These are phyloP conservation scores for Kazachstania sp. DNA, from an alignment of 1,139 yeast genomes.

Conservation along the genomic window DNA sequence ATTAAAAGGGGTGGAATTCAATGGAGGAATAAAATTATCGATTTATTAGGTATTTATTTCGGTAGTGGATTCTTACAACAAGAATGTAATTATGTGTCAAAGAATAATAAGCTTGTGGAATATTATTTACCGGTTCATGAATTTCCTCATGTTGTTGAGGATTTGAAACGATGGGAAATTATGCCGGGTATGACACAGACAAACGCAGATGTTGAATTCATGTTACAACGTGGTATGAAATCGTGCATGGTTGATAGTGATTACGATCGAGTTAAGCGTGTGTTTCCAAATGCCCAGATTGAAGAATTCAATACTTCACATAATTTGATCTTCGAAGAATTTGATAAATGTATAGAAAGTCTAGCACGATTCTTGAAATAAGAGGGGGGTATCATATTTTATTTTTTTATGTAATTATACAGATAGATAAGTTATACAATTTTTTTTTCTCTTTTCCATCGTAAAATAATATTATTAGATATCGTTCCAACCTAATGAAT, in stretches of 20 bases:
- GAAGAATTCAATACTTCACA: slow-evolving; percentile 24
- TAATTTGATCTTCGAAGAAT: slow-evolving; percentile 21
- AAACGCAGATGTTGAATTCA: slow-evolving; percentile 10
- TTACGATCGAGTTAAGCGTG: slow-evolving; percentile 11
- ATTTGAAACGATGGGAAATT: slow-evolving; percentile 22
- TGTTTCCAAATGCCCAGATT: slow-evolving; percentile 17
- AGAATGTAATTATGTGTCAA: slow-evolving; percentile 12
- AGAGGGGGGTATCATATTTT: neutral
- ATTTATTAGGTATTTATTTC: slow-evolving; percentile 22
- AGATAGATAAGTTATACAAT: neutral
- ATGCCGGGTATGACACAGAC: slow-evolving; percentile 1
- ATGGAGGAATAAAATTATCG: slow-evolving; percentile 20
- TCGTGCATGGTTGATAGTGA: slow-evolving; percentile 19
- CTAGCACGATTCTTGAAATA: slow-evolving; percentile 15
- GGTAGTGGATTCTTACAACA: slow-evolving; percentile 23
- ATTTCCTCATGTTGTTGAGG: slow-evolving; percentile 21
- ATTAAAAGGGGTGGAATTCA: slow-evolving; percentile 18
- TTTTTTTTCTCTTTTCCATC: neutral
- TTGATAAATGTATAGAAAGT: slow-evolving; percentile 13
- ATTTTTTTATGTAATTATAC: neutral
- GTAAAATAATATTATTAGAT: slow-evolving; percentile 10
- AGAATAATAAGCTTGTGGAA: slow-evolving; percentile 15
- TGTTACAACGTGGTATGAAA: slow-evolving; percentile 21
- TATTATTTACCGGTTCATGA: slow-evolving; percentile 20
- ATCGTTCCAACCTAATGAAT: slow-evolving; percentile 41